These are phyloP conservation scores for Rhizophagus prolifer DNA, from an alignment of 192 early-diverging fungal species.

Conservation along the genomic window DNA sequence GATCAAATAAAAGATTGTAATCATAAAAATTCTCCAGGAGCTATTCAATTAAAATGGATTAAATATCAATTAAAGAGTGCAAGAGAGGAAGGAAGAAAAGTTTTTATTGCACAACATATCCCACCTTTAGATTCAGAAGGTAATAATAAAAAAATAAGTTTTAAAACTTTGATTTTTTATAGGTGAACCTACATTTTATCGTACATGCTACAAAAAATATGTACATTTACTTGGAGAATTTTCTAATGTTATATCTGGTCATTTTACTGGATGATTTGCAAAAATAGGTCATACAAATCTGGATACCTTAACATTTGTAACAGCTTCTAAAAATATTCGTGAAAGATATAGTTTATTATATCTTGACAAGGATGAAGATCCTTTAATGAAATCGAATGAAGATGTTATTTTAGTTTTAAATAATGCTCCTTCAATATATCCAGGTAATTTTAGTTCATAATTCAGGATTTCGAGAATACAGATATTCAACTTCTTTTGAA, in stretches of 20 bases:
- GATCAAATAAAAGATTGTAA: constrained; percentile 31
- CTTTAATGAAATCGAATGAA: constrained; percentile 10
- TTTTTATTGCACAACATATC: constrained; percentile 38
- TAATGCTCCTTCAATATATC: constrained; percentile 39
- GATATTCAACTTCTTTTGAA: constrained; percentile 31
- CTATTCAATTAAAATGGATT: constrained; percentile 36
- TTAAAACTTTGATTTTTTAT: constrained; percentile 33
- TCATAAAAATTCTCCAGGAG: constrained; percentile 27
- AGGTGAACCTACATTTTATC: constrained; percentile 33
- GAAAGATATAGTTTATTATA: constrained; percentile 26
- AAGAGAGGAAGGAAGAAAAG: constrained; percentile 18
- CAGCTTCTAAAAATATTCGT: not conserved
- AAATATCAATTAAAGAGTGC: constrained; percentile 28
- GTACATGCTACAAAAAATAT: constrained; percentile 31
- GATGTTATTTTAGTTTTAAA: constrained; percentile 24
- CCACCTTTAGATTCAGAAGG: constrained; percentile 35
- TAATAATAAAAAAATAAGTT: constrained; percentile 18
- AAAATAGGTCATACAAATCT: not conserved
- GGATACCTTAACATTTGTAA: constrained; percentile 31
- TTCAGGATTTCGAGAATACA: constrained; percentile 36
- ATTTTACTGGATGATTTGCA: constrained; percentile 37
- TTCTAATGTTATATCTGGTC: constrained; percentile 37
- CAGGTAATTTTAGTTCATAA: constrained; percentile 31
- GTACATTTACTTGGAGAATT: constrained; percentile 38
- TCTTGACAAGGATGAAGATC: constrained; percentile 3